Evolutionary conservation across 2,329 filamentous ascomycete species (phyloP), one percentile per base, ranked within the genome.

Genomic region (Metarhizium sp.): DNA sequence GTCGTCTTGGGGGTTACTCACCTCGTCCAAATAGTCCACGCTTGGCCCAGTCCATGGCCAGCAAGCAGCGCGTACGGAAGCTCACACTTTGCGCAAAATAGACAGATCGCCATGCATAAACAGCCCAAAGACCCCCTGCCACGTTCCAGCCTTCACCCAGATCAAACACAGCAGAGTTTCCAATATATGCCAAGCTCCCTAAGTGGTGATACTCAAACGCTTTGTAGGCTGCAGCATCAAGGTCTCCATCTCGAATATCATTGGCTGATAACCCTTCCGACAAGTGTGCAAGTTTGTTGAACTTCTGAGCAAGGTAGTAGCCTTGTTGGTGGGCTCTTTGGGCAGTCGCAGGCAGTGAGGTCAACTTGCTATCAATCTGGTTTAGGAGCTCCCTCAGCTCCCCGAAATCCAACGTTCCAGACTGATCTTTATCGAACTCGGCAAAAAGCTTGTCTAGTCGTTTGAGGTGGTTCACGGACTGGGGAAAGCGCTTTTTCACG

Each of bases 1-100:
- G 13, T 3, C 38, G 38, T 13, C 13, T 13, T 36, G 34, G 11
- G n/a, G n/a, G 7, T 13, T 56, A 76, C 86, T 76, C 73, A 96
- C 92, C 94, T 85, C 94, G 81, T 62, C 94, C 94, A 75, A 99
- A 99, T 25, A 99, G 72, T 13, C 90, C 89, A 68, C 95, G 81
- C 82, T 97, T 99, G n/a, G 84, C 86, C 94, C 94, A 99, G 70
- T 99, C 94, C 94, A 99, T 96, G 18, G 91, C 91, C 71, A 99
- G 78, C 66, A 99, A 73, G 60, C 90, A 82, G 59, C 92, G 82
- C 30, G 94, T 99, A 62, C 94, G 78, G 57, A 97, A 80, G 71
- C 92, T 96, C 50, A 99, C 94, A 66, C 90, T 96, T 77, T 99
- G 90, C 13, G 94, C 91, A 75, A 99, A 99, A 73, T 99, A 99